Evolutionary conservation across 441 rosid genomes (phyloP).

Genomic region (Eutrema salsugineum): DNA sequence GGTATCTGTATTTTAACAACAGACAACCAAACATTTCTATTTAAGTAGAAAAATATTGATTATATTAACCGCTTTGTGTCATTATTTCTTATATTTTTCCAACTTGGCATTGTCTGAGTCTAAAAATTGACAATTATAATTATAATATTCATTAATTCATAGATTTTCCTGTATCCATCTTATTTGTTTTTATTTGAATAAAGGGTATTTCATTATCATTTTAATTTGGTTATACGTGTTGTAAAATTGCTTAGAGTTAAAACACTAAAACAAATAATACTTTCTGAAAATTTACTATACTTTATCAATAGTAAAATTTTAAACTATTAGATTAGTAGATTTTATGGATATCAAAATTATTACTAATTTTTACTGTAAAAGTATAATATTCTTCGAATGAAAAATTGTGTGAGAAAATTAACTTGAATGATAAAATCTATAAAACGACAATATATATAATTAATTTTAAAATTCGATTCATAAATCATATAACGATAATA

Average conservation of each 20-base stretch:
- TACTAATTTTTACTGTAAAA: neutral
- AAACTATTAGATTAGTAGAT: neutral
- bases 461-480: too few species aligned
- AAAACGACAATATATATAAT: neutral
- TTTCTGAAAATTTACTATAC: neutral
- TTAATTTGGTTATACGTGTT: neutral
- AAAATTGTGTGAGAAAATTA: too few species aligned
- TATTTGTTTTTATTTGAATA: neutral
- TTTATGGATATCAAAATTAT: neutral
- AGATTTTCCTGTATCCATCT: neutral
- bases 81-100: neutral
- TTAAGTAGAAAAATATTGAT: neutral
- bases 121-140: neutral
- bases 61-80: neutral
- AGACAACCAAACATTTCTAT: neutral
- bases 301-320: neutral
- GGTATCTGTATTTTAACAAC: neutral
- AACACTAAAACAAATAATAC: neutral
- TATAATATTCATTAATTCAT: neutral
- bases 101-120: neutral
- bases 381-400: neutral
- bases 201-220: neutral
- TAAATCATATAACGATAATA: too few species aligned
- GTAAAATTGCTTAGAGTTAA: neutral
- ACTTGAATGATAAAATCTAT: neutral